Evolutionary conservation across 1,284 basidiomycete genomes (phyloP), one percentile per base, ranked within the genome.

Genomic region (Ceratobasidium papillatum): DNA sequence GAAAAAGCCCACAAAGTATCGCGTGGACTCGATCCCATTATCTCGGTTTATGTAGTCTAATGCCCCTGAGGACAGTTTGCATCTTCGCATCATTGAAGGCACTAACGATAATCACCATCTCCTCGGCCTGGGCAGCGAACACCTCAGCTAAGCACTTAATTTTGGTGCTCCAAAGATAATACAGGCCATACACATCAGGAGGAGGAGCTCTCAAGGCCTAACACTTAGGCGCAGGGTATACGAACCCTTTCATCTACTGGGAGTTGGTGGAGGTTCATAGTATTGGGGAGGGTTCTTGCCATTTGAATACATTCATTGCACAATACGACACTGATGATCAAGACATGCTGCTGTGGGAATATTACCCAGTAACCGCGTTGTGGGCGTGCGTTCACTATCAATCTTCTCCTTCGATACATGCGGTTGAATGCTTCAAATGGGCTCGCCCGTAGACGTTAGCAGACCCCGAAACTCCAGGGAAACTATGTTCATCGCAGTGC

Each of bases 1-100:
- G 86, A 86, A 81, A 81, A 83, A 77, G 79, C 4, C n/a, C 32
- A 43, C 32, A 27, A 30, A 14, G 54, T 17, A 36, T 58, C 17
- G 54, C 25, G 36, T 68, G 38, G n/a, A 25, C 45, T 38, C 25
- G 49, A 38, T 59, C 56, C 56, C 56, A 59, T 38, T 22, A 38
- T 59, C 36, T 81, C 45, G 82, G 82, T 59, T 56, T 59, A n/a
- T n/a, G n/a, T 36, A 36, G 17, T 3, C 56, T 41, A 36, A 41
- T 7, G n/a, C 56, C 36, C 36, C 56, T 22, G 36, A 22, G n/a
- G 19, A 12, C 36, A 4, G 19, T 38, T n/a, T 34, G 34, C 32
- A 34, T 9, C 52, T 19, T 30, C 27, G 27, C 27, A 22, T 32
- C 52, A 25, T 56, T 0, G 32, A 36, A 30, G 30, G 32, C 30